A percentile compares a stretch with the other conserved stretches of the same genome.
Conservation (phyloP, 2,329 filamentous ascomycete species). For the Aspergillus calidoustus region DNA sequence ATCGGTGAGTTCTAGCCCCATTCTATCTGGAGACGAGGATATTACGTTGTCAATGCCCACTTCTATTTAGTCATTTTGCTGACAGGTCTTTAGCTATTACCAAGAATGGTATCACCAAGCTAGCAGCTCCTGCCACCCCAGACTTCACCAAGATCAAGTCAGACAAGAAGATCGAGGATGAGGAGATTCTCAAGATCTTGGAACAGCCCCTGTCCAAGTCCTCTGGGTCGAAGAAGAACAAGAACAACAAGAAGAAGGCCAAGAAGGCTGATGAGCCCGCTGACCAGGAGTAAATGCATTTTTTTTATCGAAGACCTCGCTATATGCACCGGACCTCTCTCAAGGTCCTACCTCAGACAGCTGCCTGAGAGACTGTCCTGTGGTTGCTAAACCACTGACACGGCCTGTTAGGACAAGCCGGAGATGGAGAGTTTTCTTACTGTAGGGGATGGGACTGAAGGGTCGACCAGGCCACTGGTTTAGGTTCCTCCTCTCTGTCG, state of each 20-base stretch:
- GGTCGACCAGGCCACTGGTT: neutral
- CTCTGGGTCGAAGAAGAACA: conserved; percentile 74
- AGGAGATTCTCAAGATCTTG: conserved; percentile 92
- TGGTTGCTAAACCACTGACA: conserved; percentile 9
- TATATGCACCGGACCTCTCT: conserved; percentile 21
- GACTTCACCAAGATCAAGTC: conserved; percentile 85
- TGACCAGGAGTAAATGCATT: conserved; percentile 47
- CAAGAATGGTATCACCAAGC: conserved; percentile 92
- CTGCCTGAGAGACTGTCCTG: conserved; percentile 21
- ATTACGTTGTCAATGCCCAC: neutral
- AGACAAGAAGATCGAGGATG: conserved; percentile 97
- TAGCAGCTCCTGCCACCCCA: conserved; percentile 74
- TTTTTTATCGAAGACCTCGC: conserved; percentile 21
- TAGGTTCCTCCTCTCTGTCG: neutral
- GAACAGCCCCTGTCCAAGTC: conserved; percentile 77
- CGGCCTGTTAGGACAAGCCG: conserved; percentile 9
- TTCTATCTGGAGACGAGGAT: neutral
- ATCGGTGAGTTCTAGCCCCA: conserved; percentile 69
- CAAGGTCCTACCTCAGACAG: conserved; percentile 22
- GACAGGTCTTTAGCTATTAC: conserved; percentile 72
- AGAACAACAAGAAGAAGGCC: conserved; percentile 86
- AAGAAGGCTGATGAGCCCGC: conserved; percentile 51
- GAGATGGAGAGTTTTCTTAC: conserved; percentile 7
- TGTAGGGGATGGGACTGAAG: conserved; percentile 3
- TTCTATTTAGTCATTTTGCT: conserved; percentile 3